These are phyloP conservation scores for Coelastrella sp. DNA, from an alignment of 139 green algal genomes.

Conservation along the genomic window DNA sequence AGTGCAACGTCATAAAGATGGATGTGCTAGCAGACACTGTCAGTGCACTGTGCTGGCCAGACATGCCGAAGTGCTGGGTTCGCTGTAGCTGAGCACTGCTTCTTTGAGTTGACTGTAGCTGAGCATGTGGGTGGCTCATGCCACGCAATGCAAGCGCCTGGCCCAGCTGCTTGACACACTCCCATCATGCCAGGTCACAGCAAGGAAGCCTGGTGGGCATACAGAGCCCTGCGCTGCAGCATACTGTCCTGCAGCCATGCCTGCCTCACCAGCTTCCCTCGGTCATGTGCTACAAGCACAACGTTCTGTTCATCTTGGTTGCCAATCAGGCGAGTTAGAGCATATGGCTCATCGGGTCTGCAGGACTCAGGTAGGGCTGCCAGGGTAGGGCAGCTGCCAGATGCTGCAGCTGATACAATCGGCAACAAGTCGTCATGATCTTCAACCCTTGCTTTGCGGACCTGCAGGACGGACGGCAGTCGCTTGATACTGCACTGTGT, in stretches of 20 bases:
- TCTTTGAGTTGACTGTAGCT: no score
- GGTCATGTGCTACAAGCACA: conserved; percentile 69
- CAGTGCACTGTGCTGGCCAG: no score
- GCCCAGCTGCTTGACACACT: no score
- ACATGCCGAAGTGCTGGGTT: no score
- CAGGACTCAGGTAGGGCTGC: conserved; percentile 66
- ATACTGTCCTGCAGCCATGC: neutral
- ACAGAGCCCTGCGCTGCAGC: neutral
- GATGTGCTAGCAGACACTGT: no score
- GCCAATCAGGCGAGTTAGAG: conserved; percentile 72
- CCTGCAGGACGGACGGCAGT: conserved; percentile 16
- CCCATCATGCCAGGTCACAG: no score
- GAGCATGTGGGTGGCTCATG: no score
- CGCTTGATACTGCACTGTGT: no score
- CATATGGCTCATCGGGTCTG: conserved; percentile 66
- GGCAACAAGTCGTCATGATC: conserved; percentile 80
- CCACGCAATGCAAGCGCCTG: no score
- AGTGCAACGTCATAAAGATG: neutral
- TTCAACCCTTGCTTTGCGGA: conserved; percentile 65
- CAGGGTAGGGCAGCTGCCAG: conserved; percentile 57
- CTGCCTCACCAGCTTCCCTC: conserved; percentile 54
- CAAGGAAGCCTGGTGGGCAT: neutral
- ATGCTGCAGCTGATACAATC: conserved; percentile 57
- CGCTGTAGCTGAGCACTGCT: no score
- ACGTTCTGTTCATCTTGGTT: conserved; percentile 65